phyloP scores from a whole-genome alignment of 2,329 filamentous ascomycete genomes.

The Penicillium sp. region DNA sequence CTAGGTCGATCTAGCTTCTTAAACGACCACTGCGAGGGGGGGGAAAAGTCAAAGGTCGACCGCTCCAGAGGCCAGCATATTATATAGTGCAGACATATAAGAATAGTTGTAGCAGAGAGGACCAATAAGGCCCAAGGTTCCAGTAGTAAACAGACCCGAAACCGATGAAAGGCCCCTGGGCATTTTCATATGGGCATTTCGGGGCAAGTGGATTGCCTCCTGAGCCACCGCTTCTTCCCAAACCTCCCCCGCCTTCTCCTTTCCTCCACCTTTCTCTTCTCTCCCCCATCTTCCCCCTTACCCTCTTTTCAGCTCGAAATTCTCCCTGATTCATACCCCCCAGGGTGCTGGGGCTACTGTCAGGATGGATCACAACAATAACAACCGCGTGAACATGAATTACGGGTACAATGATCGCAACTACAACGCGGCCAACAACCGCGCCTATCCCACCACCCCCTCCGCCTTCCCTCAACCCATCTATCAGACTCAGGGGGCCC shows the following conservation, averaged over 20 bases:
- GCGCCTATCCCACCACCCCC: conserved; percentile 81
- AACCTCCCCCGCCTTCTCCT: conserved; percentile 17
- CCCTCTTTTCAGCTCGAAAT: too few species aligned
- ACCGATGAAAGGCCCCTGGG: too few species aligned
- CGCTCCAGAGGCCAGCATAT: too few species aligned
- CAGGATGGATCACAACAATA: conserved; percentile 56
- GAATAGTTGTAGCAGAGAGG: too few species aligned
- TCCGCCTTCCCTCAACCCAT: conserved; percentile 96
- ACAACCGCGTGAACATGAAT: conserved; percentile 52
- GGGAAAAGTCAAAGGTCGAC: too few species aligned
- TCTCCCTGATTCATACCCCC: conserved; percentile 4
- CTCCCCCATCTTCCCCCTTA: conserved; percentile 3
- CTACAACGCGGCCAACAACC: conserved; percentile 63
- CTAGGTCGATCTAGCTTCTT: too few species aligned
- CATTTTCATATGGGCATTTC: too few species aligned
- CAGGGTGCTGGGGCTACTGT: conserved; percentile 54
- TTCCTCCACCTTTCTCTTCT: conserved; percentile 7
- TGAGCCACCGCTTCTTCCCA: conserved; percentile 33
- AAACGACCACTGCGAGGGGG: too few species aligned
- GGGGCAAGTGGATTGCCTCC: conserved; percentile 16
- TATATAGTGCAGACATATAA: too few species aligned
- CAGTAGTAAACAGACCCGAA: too few species aligned
- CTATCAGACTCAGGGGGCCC: conserved; percentile 60
- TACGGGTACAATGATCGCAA: conserved; percentile 63
- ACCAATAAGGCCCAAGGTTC: too few species aligned